Percentiles rank a stretch among this genome's conserved stretches.
These are phyloP conservation scores for Chiua virens DNA, from an alignment of 768 basidiomycete genomes.

Conservation along the genomic window DNA sequence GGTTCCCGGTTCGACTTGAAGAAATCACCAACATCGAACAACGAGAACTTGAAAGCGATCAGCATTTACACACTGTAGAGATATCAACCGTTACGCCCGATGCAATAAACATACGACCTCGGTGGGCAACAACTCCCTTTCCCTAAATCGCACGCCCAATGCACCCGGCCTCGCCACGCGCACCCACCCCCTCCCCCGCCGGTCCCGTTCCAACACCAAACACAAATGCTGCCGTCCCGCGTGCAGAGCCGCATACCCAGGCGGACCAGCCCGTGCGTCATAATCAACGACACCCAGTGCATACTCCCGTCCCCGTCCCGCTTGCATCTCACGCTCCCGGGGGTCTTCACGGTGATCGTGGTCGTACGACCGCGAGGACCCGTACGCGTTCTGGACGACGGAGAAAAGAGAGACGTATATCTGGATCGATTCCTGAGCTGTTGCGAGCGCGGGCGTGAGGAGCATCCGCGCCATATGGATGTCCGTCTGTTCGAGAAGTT, in stretches of 20 bases:
- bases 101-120: conserved; percentile 24
- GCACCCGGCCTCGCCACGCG: conserved; percentile 22
- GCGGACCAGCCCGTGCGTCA: conserved; percentile 19
- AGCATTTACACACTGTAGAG: too few relatives aligned
- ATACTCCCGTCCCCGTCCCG: conserved; percentile 13
- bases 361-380: conserved; percentile 5
- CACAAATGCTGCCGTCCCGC: conserved; percentile 19
- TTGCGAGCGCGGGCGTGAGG: conserved; percentile 19
- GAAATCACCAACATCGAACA: too few relatives aligned
- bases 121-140: conserved; percentile 20
- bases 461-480: conserved; percentile 9
- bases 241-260: conserved; percentile 20
- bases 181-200: conserved; percentile 19
- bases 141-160: conserved; percentile 22
- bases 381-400: background rate
- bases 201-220: conserved; percentile 23
- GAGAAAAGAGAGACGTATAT: conserved; percentile 7
- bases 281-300: conserved; percentile 25
- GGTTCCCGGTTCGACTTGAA: too few relatives aligned
- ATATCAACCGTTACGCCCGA: background rate
- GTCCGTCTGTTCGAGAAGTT: conserved; percentile 18
- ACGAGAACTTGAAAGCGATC: too few relatives aligned
- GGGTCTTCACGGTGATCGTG: background rate
- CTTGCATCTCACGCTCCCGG: conserved; percentile 5
- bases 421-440: conserved; percentile 22